Evolutionary conservation across 202 grass and related monocot genomes (phyloP).

Genomic region (Schoenoplectus tabernaemontani): DNA sequence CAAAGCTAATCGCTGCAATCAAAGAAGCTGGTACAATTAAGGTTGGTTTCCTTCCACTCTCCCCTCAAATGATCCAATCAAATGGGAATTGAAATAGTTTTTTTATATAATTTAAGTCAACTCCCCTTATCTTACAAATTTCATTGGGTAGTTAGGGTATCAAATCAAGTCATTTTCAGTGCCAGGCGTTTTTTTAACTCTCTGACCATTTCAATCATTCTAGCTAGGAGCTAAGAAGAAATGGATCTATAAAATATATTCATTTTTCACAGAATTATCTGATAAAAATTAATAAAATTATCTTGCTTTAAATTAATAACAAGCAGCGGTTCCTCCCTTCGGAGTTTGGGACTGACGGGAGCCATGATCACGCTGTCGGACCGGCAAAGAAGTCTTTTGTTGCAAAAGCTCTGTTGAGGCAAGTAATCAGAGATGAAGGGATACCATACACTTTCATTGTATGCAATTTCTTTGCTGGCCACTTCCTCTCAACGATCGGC

Average conservation of each 20-base stretch:
- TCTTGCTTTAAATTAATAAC: background rate
- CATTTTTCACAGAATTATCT: background rate
- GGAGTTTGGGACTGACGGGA: slow-evolving; percentile 33
- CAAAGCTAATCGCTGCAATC: slow-evolving; percentile 10
- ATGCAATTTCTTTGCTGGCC: slow-evolving; percentile 24
- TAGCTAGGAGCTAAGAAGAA: background rate
- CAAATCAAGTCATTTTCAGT: background rate
- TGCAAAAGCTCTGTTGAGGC: slow-evolving; percentile 11
- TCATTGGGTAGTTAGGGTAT: background rate
- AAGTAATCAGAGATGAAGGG: slow-evolving; percentile 5
- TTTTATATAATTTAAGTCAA: background rate
- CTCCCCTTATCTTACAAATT: background rate
- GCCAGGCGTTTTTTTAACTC: background rate
- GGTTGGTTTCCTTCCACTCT: background rate
- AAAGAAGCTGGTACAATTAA: slow-evolving; percentile 21
- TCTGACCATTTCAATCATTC: background rate
- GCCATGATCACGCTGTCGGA: background rate
- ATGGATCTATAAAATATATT: background rate
- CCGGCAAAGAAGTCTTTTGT: slow-evolving; percentile 16
- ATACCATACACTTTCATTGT: slow-evolving; percentile 37
- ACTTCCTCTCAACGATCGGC: background rate
- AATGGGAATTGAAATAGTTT: background rate
- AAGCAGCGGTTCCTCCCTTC: slow-evolving; percentile 30
- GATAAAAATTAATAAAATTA: background rate
- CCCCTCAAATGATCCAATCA: background rate